Evolutionary conservation across 257 asterid species (phyloP).

Genomic region (Verbascum thapsus): DNA sequence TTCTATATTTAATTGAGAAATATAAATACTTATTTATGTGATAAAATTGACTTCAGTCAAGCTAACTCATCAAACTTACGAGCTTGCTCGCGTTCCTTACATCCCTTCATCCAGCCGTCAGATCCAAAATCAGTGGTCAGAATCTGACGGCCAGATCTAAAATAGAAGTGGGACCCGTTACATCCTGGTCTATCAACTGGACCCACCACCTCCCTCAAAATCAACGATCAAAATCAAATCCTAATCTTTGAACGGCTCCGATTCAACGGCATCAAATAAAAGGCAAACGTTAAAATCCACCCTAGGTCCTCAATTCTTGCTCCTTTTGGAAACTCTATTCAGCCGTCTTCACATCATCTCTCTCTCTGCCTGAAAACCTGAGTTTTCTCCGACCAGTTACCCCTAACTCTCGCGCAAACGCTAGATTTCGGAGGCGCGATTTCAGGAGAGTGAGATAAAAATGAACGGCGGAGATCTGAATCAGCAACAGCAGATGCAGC

Average conservation of each 20-base stretch:
- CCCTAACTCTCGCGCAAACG: slow-evolving; percentile 7
- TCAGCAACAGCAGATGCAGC: slow-evolving; percentile 47
- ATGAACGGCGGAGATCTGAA: slow-evolving; percentile 78
- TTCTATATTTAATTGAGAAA: no score
- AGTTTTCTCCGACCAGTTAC: slow-evolving; percentile 37
- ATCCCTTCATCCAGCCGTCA: slow-evolving; percentile 9
- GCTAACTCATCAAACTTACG: no score
- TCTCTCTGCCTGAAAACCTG: slow-evolving; percentile 30
- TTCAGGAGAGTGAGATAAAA: slow-evolving; percentile 14
- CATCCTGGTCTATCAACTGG: slow-evolving; percentile 33
- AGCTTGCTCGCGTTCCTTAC: no score
- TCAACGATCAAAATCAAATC: slow-evolving; percentile 11
- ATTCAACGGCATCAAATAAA: slow-evolving; percentile 22
- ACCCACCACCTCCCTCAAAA: slow-evolving; percentile 24
- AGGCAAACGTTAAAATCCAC: slow-evolving; percentile 35
- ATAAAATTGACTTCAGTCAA: no score
- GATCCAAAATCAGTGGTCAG: background rate
- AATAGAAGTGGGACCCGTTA: slow-evolving; percentile 32
- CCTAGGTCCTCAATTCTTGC: slow-evolving; percentile 46
- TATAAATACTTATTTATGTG: no score
- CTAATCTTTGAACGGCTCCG: slow-evolving; percentile 30
- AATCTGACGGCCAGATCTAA: slow-evolving; percentile 20
- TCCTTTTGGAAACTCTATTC: slow-evolving; percentile 6
- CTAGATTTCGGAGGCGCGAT: slow-evolving; percentile 11
- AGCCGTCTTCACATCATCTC: slow-evolving; percentile 12